These are phyloP conservation scores for Beauveria caledonica DNA, from an alignment of 2,329 filamentous ascomycete genomes.

Conservation along the genomic window DNA sequence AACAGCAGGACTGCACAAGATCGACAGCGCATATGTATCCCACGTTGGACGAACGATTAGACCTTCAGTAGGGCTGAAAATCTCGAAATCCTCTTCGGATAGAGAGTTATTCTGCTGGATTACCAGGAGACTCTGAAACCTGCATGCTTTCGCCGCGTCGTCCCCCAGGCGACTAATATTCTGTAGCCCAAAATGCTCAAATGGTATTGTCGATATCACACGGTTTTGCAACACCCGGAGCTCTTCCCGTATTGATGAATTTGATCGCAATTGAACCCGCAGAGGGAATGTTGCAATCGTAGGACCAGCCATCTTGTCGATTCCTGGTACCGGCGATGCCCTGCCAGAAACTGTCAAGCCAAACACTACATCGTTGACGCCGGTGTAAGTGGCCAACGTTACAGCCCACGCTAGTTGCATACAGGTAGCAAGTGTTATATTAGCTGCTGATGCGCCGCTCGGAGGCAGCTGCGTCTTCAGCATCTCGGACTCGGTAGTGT, in stretches of 20 bases:
- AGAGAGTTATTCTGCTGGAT: background rate
- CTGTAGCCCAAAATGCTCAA: slow-evolving; percentile 50
- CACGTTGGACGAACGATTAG: background rate
- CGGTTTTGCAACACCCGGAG: background rate
- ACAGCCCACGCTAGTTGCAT: slow-evolving; percentile 10
- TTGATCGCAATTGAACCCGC: slow-evolving; percentile 4
- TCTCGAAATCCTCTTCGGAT: background rate
- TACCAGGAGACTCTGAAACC: slow-evolving; percentile 31
- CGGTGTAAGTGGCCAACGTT: slow-evolving; percentile 2
- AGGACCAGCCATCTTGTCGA: slow-evolving; percentile 13
- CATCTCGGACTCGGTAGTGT: background rate
- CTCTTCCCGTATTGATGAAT: background rate
- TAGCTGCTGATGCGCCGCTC: background rate
- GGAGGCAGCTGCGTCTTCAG: background rate
- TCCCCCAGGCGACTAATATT: slow-evolving; percentile 45
- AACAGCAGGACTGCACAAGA: background rate
- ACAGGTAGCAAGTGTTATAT: slow-evolving; percentile 28
- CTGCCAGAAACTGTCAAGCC: slow-evolving; percentile 11
- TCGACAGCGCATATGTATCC: background rate
- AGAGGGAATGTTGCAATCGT: slow-evolving; percentile 20
- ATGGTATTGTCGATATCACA: slow-evolving; percentile 9
- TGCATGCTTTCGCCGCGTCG: slow-evolving; percentile 43
- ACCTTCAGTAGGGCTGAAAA: background rate
- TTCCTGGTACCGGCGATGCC: slow-evolving; percentile 9
- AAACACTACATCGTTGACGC: slow-evolving; percentile 12